These are phyloP conservation scores for Herpetospermum pedunculosum DNA, from an alignment of 306 rosid species.

Conservation along the genomic window DNA sequence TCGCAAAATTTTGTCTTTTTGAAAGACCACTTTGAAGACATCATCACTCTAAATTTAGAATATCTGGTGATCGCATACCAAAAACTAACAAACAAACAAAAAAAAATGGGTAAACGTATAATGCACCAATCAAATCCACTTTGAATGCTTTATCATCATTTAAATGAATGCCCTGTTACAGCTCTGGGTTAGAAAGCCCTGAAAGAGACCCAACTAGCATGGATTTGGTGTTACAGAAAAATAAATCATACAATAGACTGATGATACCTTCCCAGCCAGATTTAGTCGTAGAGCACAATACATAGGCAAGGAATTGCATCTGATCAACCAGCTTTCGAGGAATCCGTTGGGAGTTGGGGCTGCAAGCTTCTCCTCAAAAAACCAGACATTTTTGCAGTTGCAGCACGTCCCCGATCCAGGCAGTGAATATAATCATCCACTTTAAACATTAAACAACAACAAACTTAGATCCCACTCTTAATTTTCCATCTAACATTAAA, in stretches of 20 bases:
- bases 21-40: no score
- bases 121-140: not conserved
- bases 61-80: not conserved
- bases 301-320: not conserved
- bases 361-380: slow-evolving; percentile 61
- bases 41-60: not conserved
- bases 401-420: slow-evolving; percentile 81
- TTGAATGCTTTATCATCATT: no score
- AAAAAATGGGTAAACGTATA: not conserved
- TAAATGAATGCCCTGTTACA: not conserved
- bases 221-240: not conserved
- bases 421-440: slow-evolving; percentile 81
- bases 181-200: not conserved
- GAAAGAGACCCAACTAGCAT: not conserved
- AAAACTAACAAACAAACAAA: not conserved
- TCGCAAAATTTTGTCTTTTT: not conserved
- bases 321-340: not conserved
- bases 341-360: slow-evolving; percentile 22
- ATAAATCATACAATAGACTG: not conserved
- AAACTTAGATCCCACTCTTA: slow-evolving; percentile 13
- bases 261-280: slow-evolving; percentile 1
- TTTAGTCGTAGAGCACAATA: not conserved
- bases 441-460: slow-evolving; percentile 22
- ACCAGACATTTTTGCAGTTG: slow-evolving; percentile 53
- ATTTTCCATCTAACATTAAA: not conserved